These are phyloP conservation scores for Trametes polyzona DNA, from an alignment of 1,284 basidiomycete species.

Conservation along the genomic window DNA sequence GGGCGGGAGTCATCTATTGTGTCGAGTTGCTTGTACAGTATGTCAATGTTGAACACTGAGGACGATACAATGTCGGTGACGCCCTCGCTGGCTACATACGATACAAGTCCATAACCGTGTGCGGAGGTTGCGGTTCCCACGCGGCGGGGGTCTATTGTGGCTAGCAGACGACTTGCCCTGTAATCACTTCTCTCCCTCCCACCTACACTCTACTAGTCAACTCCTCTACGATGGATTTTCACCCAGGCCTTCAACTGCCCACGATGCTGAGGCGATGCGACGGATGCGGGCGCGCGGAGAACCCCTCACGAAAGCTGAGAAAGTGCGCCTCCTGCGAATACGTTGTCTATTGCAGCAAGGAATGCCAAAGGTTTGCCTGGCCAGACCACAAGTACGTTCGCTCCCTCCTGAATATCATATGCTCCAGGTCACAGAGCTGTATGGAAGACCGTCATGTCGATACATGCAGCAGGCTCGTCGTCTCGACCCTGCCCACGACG, in stretches of 20 bases:
- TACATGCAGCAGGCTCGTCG: not conserved
- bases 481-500: not conserved
- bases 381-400: constrained; percentile 1
- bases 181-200: too few relatives aligned
- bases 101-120: too few relatives aligned
- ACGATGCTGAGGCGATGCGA: not conserved
- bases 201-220: too few relatives aligned
- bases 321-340: constrained; percentile 7
- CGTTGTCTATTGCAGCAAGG: constrained; percentile 9
- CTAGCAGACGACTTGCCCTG: too few relatives aligned
- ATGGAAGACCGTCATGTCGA: not conserved
- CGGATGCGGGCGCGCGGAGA: not conserved
- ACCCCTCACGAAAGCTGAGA: constrained; percentile 1
- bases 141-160: too few relatives aligned
- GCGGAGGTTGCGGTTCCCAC: too few relatives aligned
- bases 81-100: too few relatives aligned
- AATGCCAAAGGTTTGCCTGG: constrained; percentile 12
- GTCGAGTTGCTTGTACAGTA: too few relatives aligned
- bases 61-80: too few relatives aligned
- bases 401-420: not conserved
- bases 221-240: not conserved
- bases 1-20: too few relatives aligned
- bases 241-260: not conserved
- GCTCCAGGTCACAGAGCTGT: too few relatives aligned
- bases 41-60: too few relatives aligned